A percentile compares a stretch with the other conserved stretches of the same genome.
These are phyloP conservation scores for Apiospora saccharicola DNA, from an alignment of 2,329 filamentous ascomycete genomes.

Conservation along the genomic window DNA sequence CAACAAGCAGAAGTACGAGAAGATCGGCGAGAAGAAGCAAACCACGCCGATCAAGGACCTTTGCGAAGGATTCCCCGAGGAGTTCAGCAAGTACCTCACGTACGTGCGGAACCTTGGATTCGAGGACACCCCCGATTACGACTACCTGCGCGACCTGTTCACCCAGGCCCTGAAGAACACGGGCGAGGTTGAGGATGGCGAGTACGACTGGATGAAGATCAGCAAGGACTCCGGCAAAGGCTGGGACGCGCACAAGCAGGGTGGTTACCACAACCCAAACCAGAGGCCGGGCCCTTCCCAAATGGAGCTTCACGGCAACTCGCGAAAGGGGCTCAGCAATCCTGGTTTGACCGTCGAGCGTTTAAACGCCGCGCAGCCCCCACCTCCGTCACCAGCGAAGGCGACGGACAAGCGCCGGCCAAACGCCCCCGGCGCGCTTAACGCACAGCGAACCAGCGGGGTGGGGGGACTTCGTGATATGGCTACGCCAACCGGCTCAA, in stretches of 20 bases:
- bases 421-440: slow-evolving; percentile 78
- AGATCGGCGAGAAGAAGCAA: slow-evolving; percentile 99
- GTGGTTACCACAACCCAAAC: slow-evolving; percentile 78
- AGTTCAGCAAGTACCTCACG: slow-evolving; percentile 96
- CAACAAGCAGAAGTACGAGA: slow-evolving; percentile 98
- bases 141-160: slow-evolving; percentile 95
- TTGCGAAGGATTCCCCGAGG: slow-evolving; percentile 93
- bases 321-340: slow-evolving; percentile 70
- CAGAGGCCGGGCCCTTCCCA: slow-evolving; percentile 81
- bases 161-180: slow-evolving; percentile 94
- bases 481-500: slow-evolving; percentile 86
- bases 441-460: slow-evolving; percentile 79
- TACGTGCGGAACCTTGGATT: slow-evolving; percentile 98
- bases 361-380: slow-evolving; percentile 94
- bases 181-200: slow-evolving; percentile 94
- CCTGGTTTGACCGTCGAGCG: slow-evolving; percentile 79
- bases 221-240: slow-evolving; percentile 84
- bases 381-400: slow-evolving; percentile 85
- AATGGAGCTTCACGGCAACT: slow-evolving; percentile 81
- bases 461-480: slow-evolving; percentile 77
- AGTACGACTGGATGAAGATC: slow-evolving; percentile 99
- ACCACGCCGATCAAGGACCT: slow-evolving; percentile 96
- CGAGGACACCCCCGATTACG: slow-evolving; percentile 98
- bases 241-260: slow-evolving; percentile 84
- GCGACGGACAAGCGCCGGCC: slow-evolving; percentile 81